Evolutionary conservation across 208 protist species (phyloP).

Genomic region (Trypanosomatidae sp.): DNA sequence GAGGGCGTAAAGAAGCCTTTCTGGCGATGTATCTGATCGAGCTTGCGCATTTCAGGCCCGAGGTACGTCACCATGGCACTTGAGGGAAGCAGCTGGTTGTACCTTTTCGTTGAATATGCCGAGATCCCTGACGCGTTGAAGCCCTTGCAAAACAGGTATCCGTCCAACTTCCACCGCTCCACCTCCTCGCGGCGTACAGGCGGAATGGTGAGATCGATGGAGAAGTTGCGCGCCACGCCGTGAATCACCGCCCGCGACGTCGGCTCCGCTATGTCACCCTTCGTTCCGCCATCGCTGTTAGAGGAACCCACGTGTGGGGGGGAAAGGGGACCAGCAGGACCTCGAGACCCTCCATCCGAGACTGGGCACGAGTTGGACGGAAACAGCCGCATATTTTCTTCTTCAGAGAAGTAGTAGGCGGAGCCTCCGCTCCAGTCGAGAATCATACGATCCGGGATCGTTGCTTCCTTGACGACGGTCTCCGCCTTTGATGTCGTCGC

Average conservation of each 20-base stretch:
- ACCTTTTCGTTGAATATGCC: background rate
- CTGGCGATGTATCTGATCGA: constrained; percentile 60
- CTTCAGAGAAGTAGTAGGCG: constrained; percentile 14
- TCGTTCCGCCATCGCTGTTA: background rate
- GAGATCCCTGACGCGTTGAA: background rate
- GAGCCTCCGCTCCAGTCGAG: constrained; percentile 10
- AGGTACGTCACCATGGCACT: constrained; percentile 51
- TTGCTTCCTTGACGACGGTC: background rate
- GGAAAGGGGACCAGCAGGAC: background rate
- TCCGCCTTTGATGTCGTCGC: background rate
- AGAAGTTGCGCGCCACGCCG: background rate
- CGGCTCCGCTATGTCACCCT: background rate
- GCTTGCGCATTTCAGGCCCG: constrained; percentile 46
- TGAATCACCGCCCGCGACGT: background rate
- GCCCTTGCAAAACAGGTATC: constrained; percentile 8
- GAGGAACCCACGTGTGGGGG: background rate
- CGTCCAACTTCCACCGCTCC: constrained; percentile 57
- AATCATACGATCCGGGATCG: background rate
- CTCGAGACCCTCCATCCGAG: background rate
- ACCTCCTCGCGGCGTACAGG: constrained; percentile 52
- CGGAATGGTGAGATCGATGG: constrained; percentile 32
- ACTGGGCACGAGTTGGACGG: background rate
- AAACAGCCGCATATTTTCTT: background rate
- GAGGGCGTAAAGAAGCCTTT: constrained; percentile 71
- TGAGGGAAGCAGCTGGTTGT: constrained; percentile 33